phyloP scores from a whole-genome alignment of 495 filamentous ascomycete species.

The Rhypophila decipiens region DNA sequence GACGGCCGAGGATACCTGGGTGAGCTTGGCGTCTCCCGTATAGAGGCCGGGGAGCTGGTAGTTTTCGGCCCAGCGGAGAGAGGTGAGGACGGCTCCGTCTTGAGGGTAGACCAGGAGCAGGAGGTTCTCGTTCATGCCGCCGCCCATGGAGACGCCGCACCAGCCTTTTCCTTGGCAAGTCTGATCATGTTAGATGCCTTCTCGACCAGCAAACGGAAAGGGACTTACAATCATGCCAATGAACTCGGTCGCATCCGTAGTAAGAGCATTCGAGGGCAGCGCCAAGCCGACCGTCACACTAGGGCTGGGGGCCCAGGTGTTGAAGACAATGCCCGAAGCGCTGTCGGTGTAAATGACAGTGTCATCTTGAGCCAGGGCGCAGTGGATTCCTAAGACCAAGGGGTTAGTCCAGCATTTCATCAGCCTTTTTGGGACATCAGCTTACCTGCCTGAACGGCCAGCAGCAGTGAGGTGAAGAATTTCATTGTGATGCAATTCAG shows the following conservation, averaged over 20 bases:
- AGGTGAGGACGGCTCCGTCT: conserved; percentile 38
- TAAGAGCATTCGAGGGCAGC: conserved; percentile 44
- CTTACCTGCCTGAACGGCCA: not conserved
- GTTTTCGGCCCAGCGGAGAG: conserved; percentile 45
- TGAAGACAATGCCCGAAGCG: conserved; percentile 40
- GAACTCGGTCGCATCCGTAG: conserved; percentile 49
- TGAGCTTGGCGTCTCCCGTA: conserved; percentile 49
- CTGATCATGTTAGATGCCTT: not conserved
- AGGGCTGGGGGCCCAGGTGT: conserved; percentile 31
- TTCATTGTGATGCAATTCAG: too few relatives aligned
- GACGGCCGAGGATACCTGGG: conserved; percentile 48
- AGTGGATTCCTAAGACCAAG: not conserved
- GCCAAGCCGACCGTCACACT: conserved; percentile 49
- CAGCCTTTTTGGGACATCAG: not conserved
- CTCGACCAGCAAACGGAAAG: not conserved
- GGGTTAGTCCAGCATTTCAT: too few relatives aligned
- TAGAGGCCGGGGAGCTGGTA: conserved; percentile 51
- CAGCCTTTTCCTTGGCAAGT: conserved; percentile 33
- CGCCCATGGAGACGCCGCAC: conserved; percentile 48
- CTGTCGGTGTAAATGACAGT: conserved; percentile 32
- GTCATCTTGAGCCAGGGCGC: not conserved
- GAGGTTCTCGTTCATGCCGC: conserved; percentile 48
- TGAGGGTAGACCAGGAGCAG: conserved; percentile 48
- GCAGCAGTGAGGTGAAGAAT: too few relatives aligned
- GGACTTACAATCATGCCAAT: conserved; percentile 48